phyloP scores from a whole-genome alignment of 371 early-diverging fungal genomes.

The Thermomucor indicae-seudaticae region DNA sequence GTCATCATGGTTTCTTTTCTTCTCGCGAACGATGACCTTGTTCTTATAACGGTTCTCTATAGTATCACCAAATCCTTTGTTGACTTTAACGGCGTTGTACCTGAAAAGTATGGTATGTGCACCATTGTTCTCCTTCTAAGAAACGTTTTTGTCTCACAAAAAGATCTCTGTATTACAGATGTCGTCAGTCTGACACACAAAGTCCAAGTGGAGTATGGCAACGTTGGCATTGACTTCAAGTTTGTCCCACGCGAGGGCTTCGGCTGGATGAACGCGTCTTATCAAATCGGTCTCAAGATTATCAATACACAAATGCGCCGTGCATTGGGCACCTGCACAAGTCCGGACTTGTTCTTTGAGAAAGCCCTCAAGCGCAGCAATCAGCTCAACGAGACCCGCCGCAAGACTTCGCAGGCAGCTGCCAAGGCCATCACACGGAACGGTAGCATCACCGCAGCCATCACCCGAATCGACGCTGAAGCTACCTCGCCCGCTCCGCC shows the following conservation, averaged over 20 bases:
- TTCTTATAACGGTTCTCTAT: no score
- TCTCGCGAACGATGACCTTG: not conserved
- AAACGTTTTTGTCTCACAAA: not conserved
- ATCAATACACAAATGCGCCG: constrained; percentile 71
- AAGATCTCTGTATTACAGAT: constrained; percentile 37
- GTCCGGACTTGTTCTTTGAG: constrained; percentile 67
- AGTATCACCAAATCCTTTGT: constrained; percentile 90
- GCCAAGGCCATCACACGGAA: constrained; percentile 17
- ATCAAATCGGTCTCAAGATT: constrained; percentile 79
- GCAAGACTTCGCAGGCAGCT: constrained; percentile 16
- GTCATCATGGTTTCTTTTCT: no score
- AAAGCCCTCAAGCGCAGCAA: constrained; percentile 27
- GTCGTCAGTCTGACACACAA: constrained; percentile 88
- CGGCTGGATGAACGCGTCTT: constrained; percentile 97
- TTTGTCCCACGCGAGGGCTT: constrained; percentile 95
- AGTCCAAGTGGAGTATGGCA: constrained; percentile 93
- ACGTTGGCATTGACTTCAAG: constrained; percentile 92
- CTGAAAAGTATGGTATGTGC: constrained; percentile 77
- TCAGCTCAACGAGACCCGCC: constrained; percentile 10
- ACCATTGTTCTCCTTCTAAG: not conserved
- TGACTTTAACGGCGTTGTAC: constrained; percentile 96
- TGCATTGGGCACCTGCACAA: constrained; percentile 77
- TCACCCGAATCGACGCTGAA: constrained; percentile 10
- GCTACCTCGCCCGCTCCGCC: constrained; percentile 4
- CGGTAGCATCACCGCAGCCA: constrained; percentile 17